Evolutionary conservation across 2,329 filamentous ascomycete species (phyloP), one percentile per base, ranked within the genome.

Genomic region (Penicillium nordicum): DNA sequence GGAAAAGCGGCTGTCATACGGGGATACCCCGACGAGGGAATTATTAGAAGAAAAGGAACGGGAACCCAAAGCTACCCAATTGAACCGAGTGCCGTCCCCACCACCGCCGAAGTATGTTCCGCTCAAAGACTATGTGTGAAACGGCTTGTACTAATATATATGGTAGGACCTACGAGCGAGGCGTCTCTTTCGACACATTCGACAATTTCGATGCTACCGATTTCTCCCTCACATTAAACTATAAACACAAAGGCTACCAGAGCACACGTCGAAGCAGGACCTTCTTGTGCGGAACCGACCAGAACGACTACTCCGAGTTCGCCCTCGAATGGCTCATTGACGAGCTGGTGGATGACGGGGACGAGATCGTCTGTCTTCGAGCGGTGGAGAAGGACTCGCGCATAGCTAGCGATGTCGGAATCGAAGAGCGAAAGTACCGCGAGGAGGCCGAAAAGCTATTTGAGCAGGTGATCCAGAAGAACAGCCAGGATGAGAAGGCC

Each of bases 251-350:
- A 64, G 90, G 92, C 62, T 96, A 94, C 74, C 86, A 90, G 64
- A 87, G 87, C 61, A 87, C 86, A 41, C 87, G 91, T 58, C 84
- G 90, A 57, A 94, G 90, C 52, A 86, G 92, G 51, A 95, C 90
- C 9, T 96, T 96, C 67, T 86, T 97, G 70, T 93, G 92, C 61
- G 92, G 92, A 21, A 89, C 92, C 18, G 92, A 96, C 74, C 89
- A 93, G 67, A 92, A 96, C 66, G 84, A 90, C 57, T 96, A 96
- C 74, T 96, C 91, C 7, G 90, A 96, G 60, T 94, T 93, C 74
- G 92, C 92, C 16, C 80, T 97, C 18, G 90, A 95, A 73, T 97
- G 92, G 92, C 81, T 96, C 49, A 84, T 97, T 38, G 90, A 95
- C 67, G 91, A 96, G 75, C 81, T 96, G 54, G 90, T 96, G 40